Conservation (phyloP, 2,329 filamentous ascomycete species). For the Scedosporium boydii region DNA sequence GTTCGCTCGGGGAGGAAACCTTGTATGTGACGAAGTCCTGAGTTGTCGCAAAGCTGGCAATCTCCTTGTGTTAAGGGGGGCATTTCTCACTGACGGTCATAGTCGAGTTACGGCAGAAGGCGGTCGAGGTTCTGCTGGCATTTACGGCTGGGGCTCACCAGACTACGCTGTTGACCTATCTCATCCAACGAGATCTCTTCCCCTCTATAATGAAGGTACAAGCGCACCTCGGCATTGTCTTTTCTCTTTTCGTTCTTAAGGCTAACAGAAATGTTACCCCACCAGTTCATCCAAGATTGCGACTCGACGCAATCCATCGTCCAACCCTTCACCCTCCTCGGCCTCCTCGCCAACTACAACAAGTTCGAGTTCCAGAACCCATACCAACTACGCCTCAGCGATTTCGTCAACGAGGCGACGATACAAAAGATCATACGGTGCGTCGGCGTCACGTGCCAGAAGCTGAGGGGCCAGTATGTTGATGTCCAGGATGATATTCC, state of each 20-base stretch:
- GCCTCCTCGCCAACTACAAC: conserved; percentile 92
- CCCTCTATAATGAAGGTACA: conserved; percentile 86
- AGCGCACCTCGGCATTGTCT: neutral
- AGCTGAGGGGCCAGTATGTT: conserved; percentile 65
- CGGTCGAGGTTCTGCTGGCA: conserved; percentile 70
- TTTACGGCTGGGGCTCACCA: conserved; percentile 92
- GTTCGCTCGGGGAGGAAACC: conserved; percentile 67
- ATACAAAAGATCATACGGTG: conserved; percentile 75
- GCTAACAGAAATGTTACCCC: neutral
- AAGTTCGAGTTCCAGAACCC: conserved; percentile 99
- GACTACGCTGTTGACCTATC: conserved; percentile 87
- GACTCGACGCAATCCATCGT: conserved; percentile 54
- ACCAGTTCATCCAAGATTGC: conserved; percentile 70
- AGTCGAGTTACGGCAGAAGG: conserved; percentile 71
- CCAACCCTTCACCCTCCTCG: conserved; percentile 72
- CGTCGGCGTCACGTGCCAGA: conserved; percentile 62
- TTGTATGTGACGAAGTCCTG: conserved; percentile 36
- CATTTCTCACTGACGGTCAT: conserved; percentile 3
- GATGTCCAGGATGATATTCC: conserved; percentile 83
- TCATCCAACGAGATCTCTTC: conserved; percentile 90
- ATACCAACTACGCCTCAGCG: conserved; percentile 81
- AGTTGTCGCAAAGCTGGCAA: no score
- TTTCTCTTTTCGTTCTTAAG: neutral
- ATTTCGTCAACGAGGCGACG: conserved; percentile 86
- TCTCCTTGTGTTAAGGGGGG: no score